Evolutionary conservation across 148 eudicot species (phyloP).

Genomic region (Polygonum maritimum): DNA sequence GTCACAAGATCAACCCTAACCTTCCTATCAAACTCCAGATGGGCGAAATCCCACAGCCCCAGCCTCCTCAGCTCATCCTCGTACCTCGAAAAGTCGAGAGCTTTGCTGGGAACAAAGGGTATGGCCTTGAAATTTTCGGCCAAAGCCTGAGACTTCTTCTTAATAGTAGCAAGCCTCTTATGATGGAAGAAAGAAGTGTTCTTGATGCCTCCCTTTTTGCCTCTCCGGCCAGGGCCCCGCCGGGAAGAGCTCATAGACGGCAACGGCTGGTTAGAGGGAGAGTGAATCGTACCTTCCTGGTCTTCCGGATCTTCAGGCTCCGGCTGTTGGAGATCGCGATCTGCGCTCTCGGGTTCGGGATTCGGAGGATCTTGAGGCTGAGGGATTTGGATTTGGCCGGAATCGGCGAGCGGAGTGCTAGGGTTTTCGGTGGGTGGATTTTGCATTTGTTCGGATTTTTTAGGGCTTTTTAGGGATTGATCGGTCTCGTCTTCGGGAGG

Average conservation of each 20-base stretch:
- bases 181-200: neutral
- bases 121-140: slow-evolving; percentile 36
- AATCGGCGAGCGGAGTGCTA: neutral
- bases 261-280: neutral
- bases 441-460: neutral
- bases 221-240: slow-evolving; percentile 17
- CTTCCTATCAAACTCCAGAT: slow-evolving; percentile 40
- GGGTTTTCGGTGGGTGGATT: neutral
- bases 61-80: slow-evolving; percentile 43
- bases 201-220: slow-evolving; percentile 21
- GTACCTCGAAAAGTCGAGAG: slow-evolving; percentile 31
- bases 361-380: neutral
- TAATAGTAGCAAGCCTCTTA: slow-evolving; percentile 21
- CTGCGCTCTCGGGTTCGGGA: neutral
- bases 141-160: slow-evolving; percentile 39
- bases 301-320: neutral
- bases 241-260: slow-evolving; percentile 11
- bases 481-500: neutral
- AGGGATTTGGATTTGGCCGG: neutral
- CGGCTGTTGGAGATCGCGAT: slow-evolving; percentile 1
- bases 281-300: neutral
- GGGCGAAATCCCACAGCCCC: slow-evolving; percentile 76
- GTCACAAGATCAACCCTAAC: slow-evolving; percentile 49
- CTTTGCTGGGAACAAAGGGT: slow-evolving; percentile 47
- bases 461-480: neutral